Evolutionary conservation across 2,329 filamentous ascomycete species (phyloP).

Genomic region (Aspergillus calidoustus): DNA sequence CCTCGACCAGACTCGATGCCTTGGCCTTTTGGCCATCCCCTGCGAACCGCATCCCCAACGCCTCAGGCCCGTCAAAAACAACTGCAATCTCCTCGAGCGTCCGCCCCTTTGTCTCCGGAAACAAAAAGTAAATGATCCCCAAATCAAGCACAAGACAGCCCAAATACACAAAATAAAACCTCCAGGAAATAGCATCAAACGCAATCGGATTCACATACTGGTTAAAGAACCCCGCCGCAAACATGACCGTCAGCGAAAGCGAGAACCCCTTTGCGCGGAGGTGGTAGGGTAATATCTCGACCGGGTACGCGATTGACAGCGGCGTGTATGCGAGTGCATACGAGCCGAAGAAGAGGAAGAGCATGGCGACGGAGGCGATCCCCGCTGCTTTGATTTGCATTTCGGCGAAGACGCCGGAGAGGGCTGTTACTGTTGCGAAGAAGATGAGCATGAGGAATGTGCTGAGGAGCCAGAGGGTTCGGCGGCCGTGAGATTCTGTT

Average conservation of each 20-base stretch:
- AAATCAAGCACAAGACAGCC: not conserved
- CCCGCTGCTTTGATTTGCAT: slow-evolving; percentile 8
- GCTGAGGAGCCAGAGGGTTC: not conserved
- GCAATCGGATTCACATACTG: slow-evolving; percentile 51
- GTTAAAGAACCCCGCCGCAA: slow-evolving; percentile 43
- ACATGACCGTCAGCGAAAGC: slow-evolving; percentile 26
- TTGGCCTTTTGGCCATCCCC: no score
- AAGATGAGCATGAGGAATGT: not conserved
- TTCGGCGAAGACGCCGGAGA: slow-evolving; percentile 14
- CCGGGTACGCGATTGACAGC: slow-evolving; percentile 27
- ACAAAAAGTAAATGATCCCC: not conserved
- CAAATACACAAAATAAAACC: slow-evolving; percentile 30
- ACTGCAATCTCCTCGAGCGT: slow-evolving; percentile 9
- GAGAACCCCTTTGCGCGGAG: slow-evolving; percentile 27
- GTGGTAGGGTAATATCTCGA: slow-evolving; percentile 27
- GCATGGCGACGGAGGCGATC: slow-evolving; percentile 16
- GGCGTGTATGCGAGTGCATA: slow-evolving; percentile 30
- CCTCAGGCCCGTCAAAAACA: not conserved
- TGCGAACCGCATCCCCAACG: no score
- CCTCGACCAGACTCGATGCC: no score
- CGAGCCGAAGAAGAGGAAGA: slow-evolving; percentile 26
- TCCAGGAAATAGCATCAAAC: slow-evolving; percentile 44
- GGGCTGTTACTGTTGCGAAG: not conserved
- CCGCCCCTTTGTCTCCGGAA: not conserved
- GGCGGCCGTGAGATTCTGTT: not conserved